Percentiles rank a stretch among this genome's conserved stretches.
Evolutionary conservation across 306 rosid species (phyloP).

Genomic region (Cucurbita maxima): DNA sequence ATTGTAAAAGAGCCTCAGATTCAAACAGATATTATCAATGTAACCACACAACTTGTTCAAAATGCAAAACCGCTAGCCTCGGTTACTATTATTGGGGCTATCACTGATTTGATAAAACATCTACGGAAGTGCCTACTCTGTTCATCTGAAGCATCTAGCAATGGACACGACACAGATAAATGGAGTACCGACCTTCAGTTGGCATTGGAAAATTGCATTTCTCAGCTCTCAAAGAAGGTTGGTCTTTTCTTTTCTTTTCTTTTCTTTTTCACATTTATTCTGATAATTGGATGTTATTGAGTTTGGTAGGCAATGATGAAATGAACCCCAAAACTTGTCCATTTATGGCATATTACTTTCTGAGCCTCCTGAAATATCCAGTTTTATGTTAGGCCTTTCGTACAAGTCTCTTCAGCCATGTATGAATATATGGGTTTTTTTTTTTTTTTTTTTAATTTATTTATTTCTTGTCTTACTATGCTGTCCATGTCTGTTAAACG

Average conservation of each 20-base stretch:
- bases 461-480: background rate
- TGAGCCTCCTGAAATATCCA: background rate
- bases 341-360: background rate
- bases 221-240: slow-evolving; percentile 62
- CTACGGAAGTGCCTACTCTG: slow-evolving; percentile 64
- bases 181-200: slow-evolving; percentile 41
- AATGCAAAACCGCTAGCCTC: slow-evolving; percentile 53
- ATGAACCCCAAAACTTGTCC: background rate
- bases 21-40: slow-evolving; percentile 49
- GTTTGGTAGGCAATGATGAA: background rate
- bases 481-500: background rate
- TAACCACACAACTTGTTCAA: slow-evolving; percentile 50
- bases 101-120: slow-evolving; percentile 64
- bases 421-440: background rate
- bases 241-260: slow-evolving; percentile 2
- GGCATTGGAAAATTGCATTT: slow-evolving; percentile 65
- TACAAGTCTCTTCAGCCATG: background rate
- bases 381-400: background rate
- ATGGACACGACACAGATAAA: slow-evolving; percentile 27
- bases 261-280: background rate
- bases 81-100: slow-evolving; percentile 52
- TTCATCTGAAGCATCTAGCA: slow-evolving; percentile 38
- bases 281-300: slow-evolving; percentile 11
- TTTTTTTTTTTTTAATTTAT: background rate
- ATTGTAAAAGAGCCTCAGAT: slow-evolving; percentile 50